Evolutionary conservation across 2,329 filamentous ascomycete genomes (phyloP).

Genomic region (Aspergillus sp.): DNA sequence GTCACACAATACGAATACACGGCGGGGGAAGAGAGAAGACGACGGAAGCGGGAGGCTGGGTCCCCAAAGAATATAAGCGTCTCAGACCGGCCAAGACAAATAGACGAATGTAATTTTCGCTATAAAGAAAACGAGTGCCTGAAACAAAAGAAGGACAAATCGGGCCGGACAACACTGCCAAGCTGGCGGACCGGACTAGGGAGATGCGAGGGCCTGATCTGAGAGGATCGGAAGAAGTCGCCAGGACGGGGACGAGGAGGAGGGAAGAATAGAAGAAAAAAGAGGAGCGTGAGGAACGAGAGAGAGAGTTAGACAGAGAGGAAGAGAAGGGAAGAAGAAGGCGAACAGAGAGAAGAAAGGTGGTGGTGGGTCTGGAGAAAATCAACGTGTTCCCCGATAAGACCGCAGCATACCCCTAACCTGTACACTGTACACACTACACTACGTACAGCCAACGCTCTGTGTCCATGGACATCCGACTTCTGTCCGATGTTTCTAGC

Average conservation of each 20-base stretch:
- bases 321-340: constrained; percentile 1
- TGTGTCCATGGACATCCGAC: too few species aligned
- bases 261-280: neutral
- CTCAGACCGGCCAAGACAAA: neutral
- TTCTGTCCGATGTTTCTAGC: too few species aligned
- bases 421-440: too few species aligned
- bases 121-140: neutral
- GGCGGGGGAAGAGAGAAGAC: neutral
- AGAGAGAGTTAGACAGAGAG: neutral
- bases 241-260: neutral
- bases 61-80: neutral
- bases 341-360: constrained; percentile 5
- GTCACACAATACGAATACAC: constrained; percentile 2
- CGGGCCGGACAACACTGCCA: neutral
- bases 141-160: neutral
- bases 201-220: neutral
- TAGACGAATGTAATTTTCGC: neutral
- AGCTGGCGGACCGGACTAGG: neutral
- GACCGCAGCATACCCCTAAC: too few species aligned
- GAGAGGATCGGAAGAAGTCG: neutral
- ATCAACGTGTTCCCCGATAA: constrained; percentile 3
- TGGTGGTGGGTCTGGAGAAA: constrained; percentile 4
- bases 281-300: neutral
- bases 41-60: neutral
- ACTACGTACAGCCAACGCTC: too few species aligned